Base-by-base conservation (phyloP, 2,329 filamentous ascomycete genomes). In the Cercospora nicotianae region DNA sequence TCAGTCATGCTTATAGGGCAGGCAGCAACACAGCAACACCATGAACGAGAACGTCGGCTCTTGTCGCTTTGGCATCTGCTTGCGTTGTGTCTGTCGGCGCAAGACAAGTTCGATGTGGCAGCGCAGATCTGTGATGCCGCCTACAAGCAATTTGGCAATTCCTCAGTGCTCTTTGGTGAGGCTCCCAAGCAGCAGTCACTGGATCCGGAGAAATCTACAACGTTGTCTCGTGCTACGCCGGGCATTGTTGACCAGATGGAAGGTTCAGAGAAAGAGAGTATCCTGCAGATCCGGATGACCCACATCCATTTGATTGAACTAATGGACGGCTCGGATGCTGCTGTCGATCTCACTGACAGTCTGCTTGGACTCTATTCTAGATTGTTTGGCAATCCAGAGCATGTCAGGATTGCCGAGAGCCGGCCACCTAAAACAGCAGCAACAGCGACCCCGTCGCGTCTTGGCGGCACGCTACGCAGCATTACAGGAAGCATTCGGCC, bases 231-330 rank as follows among this genome's bases (percentile, higher is more conserved):
- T 12, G 33, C 42, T 28, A 78, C 75, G 61, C 72, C 73, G 70
- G 88, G 89, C 3, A 77, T 92, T 58, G 85, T 96, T 0, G 91
- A 94, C 72, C 88, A 91, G 55, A 92, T 97, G 88, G 90, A 93
- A 70, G 87, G 89, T 67, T 87, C 89, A 28, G 94, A 98, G 77
- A 96, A 93, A 76, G 92, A 94, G 78, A 87, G 88, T 60, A 90
- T 99, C 51, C 81, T 99, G n/a, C 92, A 98, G 79, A 89, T 97
- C 69, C 96, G 96, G 79, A 96, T 98, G 87, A 97, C 94, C 10
- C 94, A 98, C 75, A 83, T 99, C 68, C 87, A 91, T 3, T 85
- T 99, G 20, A 80, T 95, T 3, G 94, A 98, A 79, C 82, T 95
- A 16, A 82, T 92, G 3, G 93, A 97, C 77, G 93, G 93, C 0